Percentiles rank a stretch among this genome's conserved stretches.
Evolutionary conservation across 345 rosid species (phyloP).

Genomic region (Melaleuca quinquenervia): DNA sequence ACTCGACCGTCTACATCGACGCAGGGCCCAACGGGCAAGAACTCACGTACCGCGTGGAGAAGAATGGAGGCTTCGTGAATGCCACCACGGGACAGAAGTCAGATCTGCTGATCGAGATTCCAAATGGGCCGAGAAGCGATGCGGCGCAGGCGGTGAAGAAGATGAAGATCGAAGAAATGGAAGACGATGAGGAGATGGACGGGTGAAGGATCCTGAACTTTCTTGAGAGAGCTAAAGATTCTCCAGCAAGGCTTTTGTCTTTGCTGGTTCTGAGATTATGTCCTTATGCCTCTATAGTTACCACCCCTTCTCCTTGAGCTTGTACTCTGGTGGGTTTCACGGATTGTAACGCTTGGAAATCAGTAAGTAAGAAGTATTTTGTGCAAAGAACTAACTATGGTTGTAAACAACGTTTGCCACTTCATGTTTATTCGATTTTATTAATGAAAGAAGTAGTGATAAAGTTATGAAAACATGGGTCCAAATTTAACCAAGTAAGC

Average conservation of each 20-base stretch:
- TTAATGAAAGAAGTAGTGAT: neutral
- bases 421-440: neutral
- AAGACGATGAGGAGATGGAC: conserved; percentile 54
- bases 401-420: neutral
- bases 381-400: neutral
- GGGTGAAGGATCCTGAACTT: neutral
- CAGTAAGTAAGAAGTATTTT: fast-evolving
- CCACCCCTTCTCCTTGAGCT: neutral
- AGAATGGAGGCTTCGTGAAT: conserved; percentile 69
- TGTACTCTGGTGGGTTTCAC: neutral
- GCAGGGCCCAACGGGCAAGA: conserved; percentile 26
- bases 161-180: conserved; percentile 75
- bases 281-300: neutral
- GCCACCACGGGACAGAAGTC: conserved; percentile 64
- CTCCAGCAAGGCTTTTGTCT: no score
- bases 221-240: no score
- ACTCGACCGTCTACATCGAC: conserved; percentile 71
- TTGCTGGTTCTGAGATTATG: neutral
- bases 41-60: conserved; percentile 50
- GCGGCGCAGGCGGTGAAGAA: conserved; percentile 84
- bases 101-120: conserved; percentile 54
- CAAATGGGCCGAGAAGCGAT: conserved; percentile 28
- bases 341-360: neutral
- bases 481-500: neutral
- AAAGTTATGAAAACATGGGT: neutral